Base-by-base conservation (phyloP, 441 rosid genomes). In the Eruca vesicaria region DNA sequence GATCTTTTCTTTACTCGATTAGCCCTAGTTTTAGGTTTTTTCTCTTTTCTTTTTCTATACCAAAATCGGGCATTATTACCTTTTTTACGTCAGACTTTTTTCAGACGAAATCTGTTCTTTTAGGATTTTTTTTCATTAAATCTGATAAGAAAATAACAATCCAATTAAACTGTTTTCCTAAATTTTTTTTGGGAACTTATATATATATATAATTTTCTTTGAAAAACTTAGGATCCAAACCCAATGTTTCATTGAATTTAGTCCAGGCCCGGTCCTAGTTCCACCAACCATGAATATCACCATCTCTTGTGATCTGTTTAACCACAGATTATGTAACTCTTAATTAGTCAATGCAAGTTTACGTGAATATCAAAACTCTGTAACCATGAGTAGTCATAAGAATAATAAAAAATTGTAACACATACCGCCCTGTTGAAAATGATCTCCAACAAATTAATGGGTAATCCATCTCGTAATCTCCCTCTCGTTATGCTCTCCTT, bases 401-500 rank as follows among this genome's bases (percentile, higher is more conserved):
- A n/a, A n/a, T n/a, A n/a, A n/a, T n/a, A n/a, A n/a, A n/a, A n/a
- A 78, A 92, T 89, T 82, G 97, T 94, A 88, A 32, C 48, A 63
- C 36, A 23, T 68, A 95, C 97, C 99, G 90, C 79, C 90, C 83
- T 92, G 99, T 82, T 89, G 99, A 82, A 82, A 95, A 78, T 92
- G 98, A 69, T 92, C 88, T 66, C 96, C 99, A 69, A 92, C 88
- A 76, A n/a, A n/a, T n/a, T n/a, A 84, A 95, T 63, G 99, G 94
- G 83, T 92, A 92, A 79, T 95, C 99, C 61, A 82, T 94, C 99
- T 80, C 94, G 85, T 83, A 92, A 78, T 73, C 97, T 88, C 20
- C 97, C 97, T 82, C 91, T 94, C 26, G 69, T 78, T 77, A 92
- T 89, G 89, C 89, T 90, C 76, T 94, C 99, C 97, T 92, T 94